These are phyloP conservation scores for Crotalaria pallida DNA, from an alignment of 306 rosid species.

Conservation along the genomic window DNA sequence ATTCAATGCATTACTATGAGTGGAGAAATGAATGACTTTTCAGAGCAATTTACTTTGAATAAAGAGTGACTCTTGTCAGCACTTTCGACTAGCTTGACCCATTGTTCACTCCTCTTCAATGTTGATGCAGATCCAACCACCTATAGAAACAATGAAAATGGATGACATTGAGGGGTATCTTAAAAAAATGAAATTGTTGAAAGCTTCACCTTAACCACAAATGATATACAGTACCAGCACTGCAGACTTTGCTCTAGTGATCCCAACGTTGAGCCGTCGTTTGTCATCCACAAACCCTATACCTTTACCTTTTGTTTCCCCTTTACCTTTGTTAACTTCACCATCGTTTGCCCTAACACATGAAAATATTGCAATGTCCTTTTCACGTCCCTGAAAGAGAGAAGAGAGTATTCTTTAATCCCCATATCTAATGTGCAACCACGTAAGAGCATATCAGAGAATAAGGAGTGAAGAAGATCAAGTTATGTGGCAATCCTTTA, in stretches of 20 bases:
- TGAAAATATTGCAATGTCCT: slow-evolving; percentile 82
- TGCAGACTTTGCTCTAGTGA: slow-evolving; percentile 94
- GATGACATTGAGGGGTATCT: neutral
- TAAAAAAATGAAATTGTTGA: slow-evolving; percentile 16
- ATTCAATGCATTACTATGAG: neutral
- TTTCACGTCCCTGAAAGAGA: slow-evolving; percentile 79
- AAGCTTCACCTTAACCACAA: neutral
- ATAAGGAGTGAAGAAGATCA: neutral
- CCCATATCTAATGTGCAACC: slow-evolving; percentile 6
- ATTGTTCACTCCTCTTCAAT: slow-evolving; percentile 55
- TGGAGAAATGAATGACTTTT: neutral
- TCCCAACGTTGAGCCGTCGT: slow-evolving; percentile 89
- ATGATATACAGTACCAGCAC: slow-evolving; percentile 56
- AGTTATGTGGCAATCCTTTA: neutral
- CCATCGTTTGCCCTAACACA: slow-evolving; percentile 73
- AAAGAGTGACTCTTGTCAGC: slow-evolving; percentile 59
- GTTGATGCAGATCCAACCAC: slow-evolving; percentile 95
- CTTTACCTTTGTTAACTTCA: no score
- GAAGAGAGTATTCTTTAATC: neutral
- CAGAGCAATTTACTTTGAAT: slow-evolving; percentile 50
- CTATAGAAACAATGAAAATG: slow-evolving; percentile 31
- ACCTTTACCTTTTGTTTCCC: slow-evolving; percentile 41
- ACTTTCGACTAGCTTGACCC: slow-evolving; percentile 82
- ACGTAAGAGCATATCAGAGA: neutral
- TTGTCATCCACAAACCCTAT: slow-evolving; percentile 80